Evolutionary conservation across 1,139 yeast species (phyloP).

Genomic region (Yamadazyma dendronema): DNA sequence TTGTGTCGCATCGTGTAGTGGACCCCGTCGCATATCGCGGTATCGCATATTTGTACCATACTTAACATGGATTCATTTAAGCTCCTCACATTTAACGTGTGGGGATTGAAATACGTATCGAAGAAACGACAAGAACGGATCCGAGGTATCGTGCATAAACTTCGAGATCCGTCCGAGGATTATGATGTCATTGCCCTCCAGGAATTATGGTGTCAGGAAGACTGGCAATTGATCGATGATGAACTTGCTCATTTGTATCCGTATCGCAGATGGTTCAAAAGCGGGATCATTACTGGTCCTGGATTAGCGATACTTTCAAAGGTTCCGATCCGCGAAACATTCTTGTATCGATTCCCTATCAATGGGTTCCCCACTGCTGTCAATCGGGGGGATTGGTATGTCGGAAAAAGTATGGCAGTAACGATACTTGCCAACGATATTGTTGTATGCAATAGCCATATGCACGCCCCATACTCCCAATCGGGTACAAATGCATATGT

Average conservation of each 20-base stretch:
- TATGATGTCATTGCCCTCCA: constrained; percentile 89
- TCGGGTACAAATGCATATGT: constrained; percentile 86
- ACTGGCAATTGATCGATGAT: constrained; percentile 64
- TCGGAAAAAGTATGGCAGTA: constrained; percentile 86
- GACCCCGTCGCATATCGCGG: no score
- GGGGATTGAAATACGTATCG: constrained; percentile 90
- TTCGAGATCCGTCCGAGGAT: constrained; percentile 49
- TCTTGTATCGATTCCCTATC: constrained; percentile 79
- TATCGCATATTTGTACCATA: no score
- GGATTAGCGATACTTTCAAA: constrained; percentile 85
- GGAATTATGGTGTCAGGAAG: constrained; percentile 88
- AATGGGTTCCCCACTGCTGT: constrained; percentile 95
- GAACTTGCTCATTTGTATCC: constrained; percentile 54
- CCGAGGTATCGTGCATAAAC: constrained; percentile 66
- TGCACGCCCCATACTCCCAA: constrained; percentile 93
- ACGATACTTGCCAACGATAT: constrained; percentile 63
- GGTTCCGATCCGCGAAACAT: constrained; percentile 77
- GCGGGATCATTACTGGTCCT: constrained; percentile 91
- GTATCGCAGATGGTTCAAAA: constrained; percentile 64
- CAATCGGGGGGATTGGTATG: constrained; percentile 95
- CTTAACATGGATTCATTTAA: constrained; percentile 16
- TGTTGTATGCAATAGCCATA: constrained; percentile 85
- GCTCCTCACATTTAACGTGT: constrained; percentile 68
- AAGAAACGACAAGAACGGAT: constrained; percentile 64
- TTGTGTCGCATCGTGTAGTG: no score